Conservation (phyloP, 768 basidiomycete species). For the Calocybe gangraenosa region DNA sequence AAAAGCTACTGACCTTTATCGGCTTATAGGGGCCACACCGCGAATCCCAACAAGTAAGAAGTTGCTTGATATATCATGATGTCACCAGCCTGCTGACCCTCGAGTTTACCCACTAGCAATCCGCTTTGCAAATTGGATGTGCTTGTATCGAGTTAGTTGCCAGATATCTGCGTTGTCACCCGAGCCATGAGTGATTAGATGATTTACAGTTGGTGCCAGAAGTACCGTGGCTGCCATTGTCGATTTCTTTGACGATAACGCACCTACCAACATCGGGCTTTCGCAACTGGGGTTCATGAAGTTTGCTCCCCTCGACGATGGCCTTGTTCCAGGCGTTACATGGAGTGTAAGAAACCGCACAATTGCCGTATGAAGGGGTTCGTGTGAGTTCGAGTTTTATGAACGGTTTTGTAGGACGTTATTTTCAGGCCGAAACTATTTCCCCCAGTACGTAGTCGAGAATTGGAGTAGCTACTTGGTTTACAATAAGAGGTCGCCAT, state of each 20-base stretch:
- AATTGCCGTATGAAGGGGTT: no score
- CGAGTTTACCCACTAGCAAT: constrained; percentile 18
- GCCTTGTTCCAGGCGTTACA: constrained; percentile 24
- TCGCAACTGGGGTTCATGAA: constrained; percentile 21
- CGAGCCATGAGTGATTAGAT: neutral
- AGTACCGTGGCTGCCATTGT: constrained; percentile 24
- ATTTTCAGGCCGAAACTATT: no score
- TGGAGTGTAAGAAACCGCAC: no score
- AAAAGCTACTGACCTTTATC: no score
- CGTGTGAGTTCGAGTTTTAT: no score
- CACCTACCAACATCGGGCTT: constrained; percentile 21
- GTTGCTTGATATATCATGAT: no score
- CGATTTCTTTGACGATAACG: constrained; percentile 22
- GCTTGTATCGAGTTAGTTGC: constrained; percentile 21
- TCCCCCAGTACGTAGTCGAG: no score
- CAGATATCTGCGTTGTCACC: neutral
- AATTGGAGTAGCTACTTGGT: no score
- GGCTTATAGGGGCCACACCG: constrained; percentile 19
- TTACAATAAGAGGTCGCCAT: no score
- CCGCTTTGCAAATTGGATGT: constrained; percentile 27
- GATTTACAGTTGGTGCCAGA: constrained; percentile 18
- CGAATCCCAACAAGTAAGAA: constrained; percentile 24
- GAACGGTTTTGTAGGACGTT: no score
- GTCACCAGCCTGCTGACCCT: neutral
- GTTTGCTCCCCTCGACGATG: constrained; percentile 23